These are phyloP conservation scores for Fusarium dlaminii DNA, from an alignment of 2,329 filamentous ascomycete species.

Conservation along the genomic window DNA sequence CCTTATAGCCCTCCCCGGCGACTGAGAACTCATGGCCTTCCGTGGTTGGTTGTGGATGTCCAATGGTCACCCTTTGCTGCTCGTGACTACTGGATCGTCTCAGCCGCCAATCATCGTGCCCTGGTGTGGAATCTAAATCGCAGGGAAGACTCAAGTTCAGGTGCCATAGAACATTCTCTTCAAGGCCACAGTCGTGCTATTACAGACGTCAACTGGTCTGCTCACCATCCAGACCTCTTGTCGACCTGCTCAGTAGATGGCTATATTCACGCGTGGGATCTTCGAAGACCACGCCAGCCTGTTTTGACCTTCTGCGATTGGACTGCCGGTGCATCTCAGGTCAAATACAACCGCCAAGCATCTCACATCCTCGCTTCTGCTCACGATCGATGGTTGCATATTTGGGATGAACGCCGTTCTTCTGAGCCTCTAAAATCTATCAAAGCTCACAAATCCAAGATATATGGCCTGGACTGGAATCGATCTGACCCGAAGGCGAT, in stretches of 20 bases:
- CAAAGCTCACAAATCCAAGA: constrained; percentile 88
- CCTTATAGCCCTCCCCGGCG: constrained; percentile 88
- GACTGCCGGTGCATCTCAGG: constrained; percentile 92
- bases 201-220: constrained; percentile 96
- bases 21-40: constrained; percentile 81
- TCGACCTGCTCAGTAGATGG: constrained; percentile 94
- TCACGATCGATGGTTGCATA: constrained; percentile 85
- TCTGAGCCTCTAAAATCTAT: constrained; percentile 84
- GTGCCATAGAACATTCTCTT: constrained; percentile 85
- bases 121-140: constrained; percentile 92
- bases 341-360: constrained; percentile 92
- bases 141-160: constrained; percentile 74
- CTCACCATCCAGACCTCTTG: constrained; percentile 87
- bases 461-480: constrained; percentile 96
- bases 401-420: constrained; percentile 89
- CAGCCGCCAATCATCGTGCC: constrained; percentile 93
- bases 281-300: constrained; percentile 77
- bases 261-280: constrained; percentile 92
- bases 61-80: constrained; percentile 96
- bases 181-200: constrained; percentile 87
- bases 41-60: constrained; percentile 96
- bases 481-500: constrained; percentile 76
- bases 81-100: constrained; percentile 92
- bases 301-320: constrained; percentile 88
- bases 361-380: constrained; percentile 89